phyloP scores from a whole-genome alignment of 1,284 basidiomycete species.

The Anthracocystis panici-leucophaei region DNA sequence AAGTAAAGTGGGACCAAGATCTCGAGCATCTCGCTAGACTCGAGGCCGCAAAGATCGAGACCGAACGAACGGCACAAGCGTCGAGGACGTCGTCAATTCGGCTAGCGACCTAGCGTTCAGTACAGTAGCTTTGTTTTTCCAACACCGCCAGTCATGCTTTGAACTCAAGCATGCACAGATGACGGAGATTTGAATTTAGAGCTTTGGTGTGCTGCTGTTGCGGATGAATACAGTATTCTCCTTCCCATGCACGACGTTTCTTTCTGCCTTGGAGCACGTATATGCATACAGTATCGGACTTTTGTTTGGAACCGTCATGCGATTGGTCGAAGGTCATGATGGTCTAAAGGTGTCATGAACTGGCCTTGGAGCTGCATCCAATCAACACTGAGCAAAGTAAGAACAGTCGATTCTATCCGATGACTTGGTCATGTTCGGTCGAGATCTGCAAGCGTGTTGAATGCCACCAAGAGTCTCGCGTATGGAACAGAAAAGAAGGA shows the following conservation, averaged over 20 bases:
- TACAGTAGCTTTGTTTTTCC: background rate
- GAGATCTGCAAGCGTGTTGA: too few species aligned
- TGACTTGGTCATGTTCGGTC: too few species aligned
- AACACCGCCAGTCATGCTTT: background rate
- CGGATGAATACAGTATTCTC: background rate
- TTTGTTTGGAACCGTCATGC: background rate
- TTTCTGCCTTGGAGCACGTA: too few species aligned
- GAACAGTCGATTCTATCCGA: too few species aligned
- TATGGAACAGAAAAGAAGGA: too few species aligned
- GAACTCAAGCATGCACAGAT: constrained; percentile 1
- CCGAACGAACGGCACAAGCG: background rate
- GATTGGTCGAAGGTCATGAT: background rate
- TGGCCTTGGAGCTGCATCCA: too few species aligned
- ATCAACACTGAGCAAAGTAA: too few species aligned
- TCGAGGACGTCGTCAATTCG: background rate
- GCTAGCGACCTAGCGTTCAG: constrained; percentile 1
- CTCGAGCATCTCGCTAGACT: background rate
- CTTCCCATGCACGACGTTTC: background rate
- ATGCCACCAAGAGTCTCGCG: too few species aligned
- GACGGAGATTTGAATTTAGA: background rate
- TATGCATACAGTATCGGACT: too few species aligned
- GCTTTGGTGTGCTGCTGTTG: background rate
- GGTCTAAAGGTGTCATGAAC: too few species aligned
- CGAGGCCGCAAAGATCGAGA: constrained; percentile 1
- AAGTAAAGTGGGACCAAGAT: background rate